Base-by-base conservation (phyloP, 139 green algal species). In the Chlorella sp. region DNA sequence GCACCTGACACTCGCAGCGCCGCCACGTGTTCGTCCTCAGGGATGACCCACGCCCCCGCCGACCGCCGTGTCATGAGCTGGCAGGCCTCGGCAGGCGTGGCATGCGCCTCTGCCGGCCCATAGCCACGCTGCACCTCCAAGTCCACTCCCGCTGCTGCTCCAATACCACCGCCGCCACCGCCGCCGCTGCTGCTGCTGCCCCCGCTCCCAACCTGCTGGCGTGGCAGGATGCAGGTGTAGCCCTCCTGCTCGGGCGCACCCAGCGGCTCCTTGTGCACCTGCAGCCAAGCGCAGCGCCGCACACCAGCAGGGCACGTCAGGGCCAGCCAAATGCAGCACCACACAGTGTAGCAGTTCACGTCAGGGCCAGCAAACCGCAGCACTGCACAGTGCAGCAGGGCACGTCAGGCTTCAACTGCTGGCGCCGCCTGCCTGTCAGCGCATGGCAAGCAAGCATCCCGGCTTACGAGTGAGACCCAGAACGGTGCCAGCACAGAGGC, bases 241-340 rank as follows among this genome's bases (percentile, higher is more conserved):
- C 71, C 78, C 76, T 93, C 87, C 88, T 95, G 81, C 77, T 93
- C 81, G 15, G 91, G 37, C 15, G 91, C 91, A 14, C 93, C 95
- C 36, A 97, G 83, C 16, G 91, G 86, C 40, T 94, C 90, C 28
- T 94, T 91, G 39, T 92, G 89, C 11, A 95, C 64, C 30, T 91
- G 68, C 4, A 86, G 57, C 0, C 37, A 71, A 36, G 16, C 7
- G 4, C 73, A 80, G n/a, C 26, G 16, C 3, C 24, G 15, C 26
- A 39, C 73, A 80, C 2, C 37, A 30, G 37, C 77, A 83, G 3
- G 73, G 24, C 73, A 73, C 21, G 24, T 73, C 64, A 30, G 22
- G n/a, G 73, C n/a, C n/a, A n/a, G n/a, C n/a, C n/a, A n/a, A n/a
- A n/a, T n/a, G n/a, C n/a, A n/a, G n/a, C n/a, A n/a, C n/a, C n/a